A percentile compares a stretch with the other conserved stretches of the same genome.
phyloP scores from a whole-genome alignment of 2,329 filamentous ascomycete species.

The Sporothrix luriei region DNA sequence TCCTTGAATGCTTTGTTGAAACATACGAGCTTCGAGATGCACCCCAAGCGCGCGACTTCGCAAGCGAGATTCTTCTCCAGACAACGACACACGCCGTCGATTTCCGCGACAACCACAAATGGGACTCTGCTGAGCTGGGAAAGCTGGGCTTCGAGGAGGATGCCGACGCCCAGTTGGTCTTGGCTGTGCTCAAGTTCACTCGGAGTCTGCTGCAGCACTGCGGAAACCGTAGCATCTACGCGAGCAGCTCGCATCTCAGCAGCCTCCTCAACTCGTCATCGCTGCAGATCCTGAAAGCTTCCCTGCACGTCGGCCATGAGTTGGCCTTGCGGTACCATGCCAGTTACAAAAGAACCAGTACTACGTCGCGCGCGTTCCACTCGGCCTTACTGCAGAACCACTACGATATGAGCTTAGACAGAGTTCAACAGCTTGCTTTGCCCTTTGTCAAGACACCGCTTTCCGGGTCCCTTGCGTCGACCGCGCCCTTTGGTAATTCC shows the following conservation, averaged over 20 bases:
- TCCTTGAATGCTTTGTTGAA: constrained; percentile 78
- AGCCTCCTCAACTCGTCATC: constrained; percentile 87
- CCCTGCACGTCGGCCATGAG: constrained; percentile 79
- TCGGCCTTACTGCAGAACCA: constrained; percentile 78
- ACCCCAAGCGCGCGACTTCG: constrained; percentile 78
- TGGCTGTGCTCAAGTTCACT: constrained; percentile 81
- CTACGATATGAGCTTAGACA: constrained; percentile 77
- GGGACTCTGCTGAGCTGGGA: constrained; percentile 52
- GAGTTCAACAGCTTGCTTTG: constrained; percentile 78
- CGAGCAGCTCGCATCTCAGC: constrained; percentile 86
- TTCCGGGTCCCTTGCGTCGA: constrained; percentile 50
- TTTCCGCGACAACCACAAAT: constrained; percentile 54
- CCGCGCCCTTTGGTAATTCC: constrained; percentile 23
- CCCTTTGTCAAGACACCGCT: constrained; percentile 77
- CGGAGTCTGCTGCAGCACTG: constrained; percentile 89
- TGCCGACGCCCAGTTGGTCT: constrained; percentile 78
- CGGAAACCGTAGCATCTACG: constrained; percentile 94
- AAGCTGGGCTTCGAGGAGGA: constrained; percentile 68
- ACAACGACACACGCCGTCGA: constrained; percentile 55
- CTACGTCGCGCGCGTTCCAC: constrained; percentile 66
- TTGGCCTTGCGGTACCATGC: constrained; percentile 91
- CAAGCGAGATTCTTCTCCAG: constrained; percentile 64
- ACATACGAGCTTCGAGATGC: constrained; percentile 79
- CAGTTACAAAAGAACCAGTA: constrained; percentile 75
- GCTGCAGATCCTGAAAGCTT: constrained; percentile 72